phyloP scores from a whole-genome alignment of 148 eudicot species.

The Camellia lanceoleosa region DNA sequence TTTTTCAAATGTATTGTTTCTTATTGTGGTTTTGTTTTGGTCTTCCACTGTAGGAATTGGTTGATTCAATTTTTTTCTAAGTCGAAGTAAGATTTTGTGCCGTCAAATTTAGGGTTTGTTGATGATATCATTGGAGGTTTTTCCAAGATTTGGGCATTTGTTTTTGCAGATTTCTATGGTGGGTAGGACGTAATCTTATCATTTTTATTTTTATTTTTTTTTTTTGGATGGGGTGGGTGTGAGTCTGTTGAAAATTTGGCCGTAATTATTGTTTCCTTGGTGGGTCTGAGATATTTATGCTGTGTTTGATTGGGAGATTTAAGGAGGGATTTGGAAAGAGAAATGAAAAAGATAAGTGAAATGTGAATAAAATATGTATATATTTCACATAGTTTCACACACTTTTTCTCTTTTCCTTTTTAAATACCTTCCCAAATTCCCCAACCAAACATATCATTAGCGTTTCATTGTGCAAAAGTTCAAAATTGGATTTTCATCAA shows the following conservation, averaged over 20 bases:
- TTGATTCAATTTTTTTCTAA: neutral
- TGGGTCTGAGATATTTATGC: constrained; percentile 2
- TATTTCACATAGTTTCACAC: too few species aligned
- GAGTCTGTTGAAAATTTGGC: constrained; percentile 11
- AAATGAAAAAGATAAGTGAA: too few species aligned
- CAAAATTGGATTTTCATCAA: neutral
- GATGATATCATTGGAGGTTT: neutral
- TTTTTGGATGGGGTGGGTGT: neutral
- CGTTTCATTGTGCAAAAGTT: neutral
- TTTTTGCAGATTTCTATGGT: neutral
- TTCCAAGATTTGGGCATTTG: neutral
- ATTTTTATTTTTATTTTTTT: neutral
- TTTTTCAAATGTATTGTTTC: neutral
- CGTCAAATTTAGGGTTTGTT: constrained; percentile 22
- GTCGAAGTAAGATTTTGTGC: constrained; percentile 14
- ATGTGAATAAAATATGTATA: too few species aligned
- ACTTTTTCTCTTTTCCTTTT: too few species aligned
- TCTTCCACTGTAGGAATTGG: constrained; percentile 16
- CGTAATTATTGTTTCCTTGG: neutral
- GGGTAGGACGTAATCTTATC: neutral
- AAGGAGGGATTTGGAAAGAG: too few species aligned
- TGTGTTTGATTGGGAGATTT: too few species aligned
- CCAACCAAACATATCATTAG: too few species aligned
- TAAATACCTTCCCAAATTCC: too few species aligned
- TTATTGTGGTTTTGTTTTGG: neutral